Base-by-base conservation (phyloP, 345 rosid species). In the Clausena lansium region DNA sequence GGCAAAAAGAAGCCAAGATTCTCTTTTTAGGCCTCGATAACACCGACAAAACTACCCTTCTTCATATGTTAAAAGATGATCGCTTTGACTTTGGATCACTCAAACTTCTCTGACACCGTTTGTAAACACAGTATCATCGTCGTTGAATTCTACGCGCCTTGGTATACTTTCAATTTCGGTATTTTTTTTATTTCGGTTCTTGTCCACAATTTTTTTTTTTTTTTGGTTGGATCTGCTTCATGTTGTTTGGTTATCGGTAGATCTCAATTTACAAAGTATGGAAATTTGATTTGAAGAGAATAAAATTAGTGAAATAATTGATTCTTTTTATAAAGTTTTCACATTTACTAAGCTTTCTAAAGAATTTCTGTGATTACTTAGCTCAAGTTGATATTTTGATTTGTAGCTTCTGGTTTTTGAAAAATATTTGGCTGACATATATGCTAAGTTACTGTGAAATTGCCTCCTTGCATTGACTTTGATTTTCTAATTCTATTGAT, bases 81-180 rank as follows among this genome's bases (percentile, higher is more conserved):
- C 81, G 98, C 94, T 24, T 77, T 94, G 80, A 94, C 97, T 7
- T 83, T 96, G 35, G 98, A 91, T 84, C 87, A 87, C 88, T 81
- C 99, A 55, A 96, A 96, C 88, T 94, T 96, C 87, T 80, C 92
- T 30, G 98, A 94, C 25, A 86, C 88, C 24, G 83, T 96, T 75
- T 80, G 70, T 84, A 92, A 92, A 80, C 93, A 90, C 82, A 88
- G 94, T 28, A 89, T 96, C 86, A 76, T 96, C 84, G 97, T 94
- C 81, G 97, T 96, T 59, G 97, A 96, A 78, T 96, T 96, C 83
- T 96, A 96, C 84, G 98, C 99, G 67, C 98, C 97, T 33, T 96
- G 99, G 99, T 96, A 86, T 54, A 28, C 28, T 72, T 24, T 33
- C 35, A 0, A n/a, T n/a, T n/a, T n/a, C n/a, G n/a, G n/a, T n/a